Conservation (phyloP, 2,329 filamentous ascomycete species). For the Diaporthe sp. region DNA sequence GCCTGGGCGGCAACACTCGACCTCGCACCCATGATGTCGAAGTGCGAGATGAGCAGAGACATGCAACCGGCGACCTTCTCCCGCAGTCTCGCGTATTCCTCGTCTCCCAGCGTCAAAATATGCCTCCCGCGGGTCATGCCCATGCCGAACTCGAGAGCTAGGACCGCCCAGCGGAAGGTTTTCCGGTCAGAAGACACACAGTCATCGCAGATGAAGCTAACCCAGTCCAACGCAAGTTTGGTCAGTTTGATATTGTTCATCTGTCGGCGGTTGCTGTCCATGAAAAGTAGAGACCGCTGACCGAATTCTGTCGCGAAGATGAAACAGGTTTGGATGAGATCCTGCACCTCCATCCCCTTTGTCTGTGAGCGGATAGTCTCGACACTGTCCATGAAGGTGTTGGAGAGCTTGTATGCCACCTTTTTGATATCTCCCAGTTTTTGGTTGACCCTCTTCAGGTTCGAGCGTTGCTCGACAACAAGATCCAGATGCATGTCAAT, state of each 20-base stretch:
- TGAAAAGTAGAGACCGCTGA: slow-evolving; percentile 91
- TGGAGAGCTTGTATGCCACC: slow-evolving; percentile 95
- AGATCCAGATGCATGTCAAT: slow-evolving; percentile 88
- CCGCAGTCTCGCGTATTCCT: slow-evolving; percentile 85
- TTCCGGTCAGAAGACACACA: slow-evolving; percentile 93
- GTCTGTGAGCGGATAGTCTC: slow-evolving; percentile 92
- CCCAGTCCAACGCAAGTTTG: slow-evolving; percentile 93
- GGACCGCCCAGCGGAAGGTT: slow-evolving; percentile 97
- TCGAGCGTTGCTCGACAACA: slow-evolving; percentile 91
- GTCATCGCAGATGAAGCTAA: slow-evolving; percentile 97
- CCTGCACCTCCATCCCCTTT: slow-evolving; percentile 85
- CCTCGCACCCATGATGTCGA: slow-evolving; percentile 98
- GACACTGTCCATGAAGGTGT: slow-evolving; percentile 98
- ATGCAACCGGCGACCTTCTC: slow-evolving; percentile 96
- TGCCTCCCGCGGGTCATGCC: slow-evolving; percentile 94
- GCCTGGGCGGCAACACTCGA: slow-evolving; percentile 94
- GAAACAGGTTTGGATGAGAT: slow-evolving; percentile 97
- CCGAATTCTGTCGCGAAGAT: slow-evolving; percentile 99
- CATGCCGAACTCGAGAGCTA: slow-evolving; percentile 96
- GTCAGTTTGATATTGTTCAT: slow-evolving; percentile 98
- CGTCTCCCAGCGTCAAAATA: slow-evolving; percentile 88
- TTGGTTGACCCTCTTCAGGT: slow-evolving; percentile 89
- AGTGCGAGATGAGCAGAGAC: slow-evolving; percentile 96
- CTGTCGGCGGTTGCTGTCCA: slow-evolving; percentile 93
- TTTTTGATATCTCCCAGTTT: slow-evolving; percentile 94